phyloP scores from a whole-genome alignment of 176 grass and related monocot genomes.

The Elymus sibiricus region DNA sequence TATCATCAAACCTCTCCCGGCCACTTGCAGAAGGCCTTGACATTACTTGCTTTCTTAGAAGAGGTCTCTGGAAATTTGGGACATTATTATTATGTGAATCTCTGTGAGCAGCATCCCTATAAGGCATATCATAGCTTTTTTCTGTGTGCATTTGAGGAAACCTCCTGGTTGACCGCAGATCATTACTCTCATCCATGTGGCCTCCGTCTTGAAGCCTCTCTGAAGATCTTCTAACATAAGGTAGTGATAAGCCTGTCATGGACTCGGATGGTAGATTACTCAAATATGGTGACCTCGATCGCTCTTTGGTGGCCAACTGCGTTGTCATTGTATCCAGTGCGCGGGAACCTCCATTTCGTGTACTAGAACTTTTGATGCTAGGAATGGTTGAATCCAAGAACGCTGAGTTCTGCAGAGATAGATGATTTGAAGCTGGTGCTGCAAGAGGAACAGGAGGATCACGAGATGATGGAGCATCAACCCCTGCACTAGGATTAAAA shows the following conservation, averaged over 20 bases:
- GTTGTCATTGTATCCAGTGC: constrained; percentile 52
- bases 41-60: constrained; percentile 93
- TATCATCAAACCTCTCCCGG: constrained; percentile 73
- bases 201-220: constrained; percentile 65
- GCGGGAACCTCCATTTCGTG: constrained; percentile 73
- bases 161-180: constrained; percentile 51
- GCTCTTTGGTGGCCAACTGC: constrained; percentile 55
- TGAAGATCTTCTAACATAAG: constrained; percentile 72
- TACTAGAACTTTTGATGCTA: constrained; percentile 45
- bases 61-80: constrained; percentile 97
- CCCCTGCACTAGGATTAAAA: constrained; percentile 82
- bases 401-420: constrained; percentile 58
- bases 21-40: constrained; percentile 67
- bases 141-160: constrained; percentile 65
- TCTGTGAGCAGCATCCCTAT: constrained; percentile 61
- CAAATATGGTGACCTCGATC: constrained; percentile 75
- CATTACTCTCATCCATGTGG: constrained; percentile 50
- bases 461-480: constrained; percentile 87
- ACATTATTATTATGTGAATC: constrained; percentile 70
- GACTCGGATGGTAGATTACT: constrained; percentile 56
- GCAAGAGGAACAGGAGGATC: constrained; percentile 70
- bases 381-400: constrained; percentile 66
- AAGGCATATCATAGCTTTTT: constrained; percentile 65
- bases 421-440: constrained; percentile 58
- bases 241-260: constrained; percentile 59